These are phyloP conservation scores for Trichoderma breve DNA, from an alignment of 2,329 filamentous ascomycete genomes.

Conservation along the genomic window DNA sequence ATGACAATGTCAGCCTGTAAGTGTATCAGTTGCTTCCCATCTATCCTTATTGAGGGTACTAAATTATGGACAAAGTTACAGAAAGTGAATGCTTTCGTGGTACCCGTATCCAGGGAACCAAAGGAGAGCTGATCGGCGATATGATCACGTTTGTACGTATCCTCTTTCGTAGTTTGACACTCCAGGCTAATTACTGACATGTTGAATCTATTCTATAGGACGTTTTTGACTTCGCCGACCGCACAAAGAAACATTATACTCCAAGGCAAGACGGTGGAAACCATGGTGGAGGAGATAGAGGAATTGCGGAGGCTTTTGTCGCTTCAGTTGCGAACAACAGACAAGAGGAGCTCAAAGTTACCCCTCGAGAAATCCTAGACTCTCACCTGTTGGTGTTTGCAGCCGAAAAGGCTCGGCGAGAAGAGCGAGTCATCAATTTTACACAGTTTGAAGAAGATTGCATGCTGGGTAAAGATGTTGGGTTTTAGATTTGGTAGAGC, in stretches of 20 bases:
- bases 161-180: neutral
- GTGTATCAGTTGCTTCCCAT: neutral
- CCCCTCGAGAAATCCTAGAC: neutral
- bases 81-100: neutral
- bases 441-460: neutral
- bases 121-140: neutral
- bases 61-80: neutral
- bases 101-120: neutral
- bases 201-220: neutral
- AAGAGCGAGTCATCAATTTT: neutral
- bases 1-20: neutral
- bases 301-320: neutral
- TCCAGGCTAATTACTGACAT: neutral
- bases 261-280: neutral
- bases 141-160: neutral
- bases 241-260: neutral
- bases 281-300: neutral
- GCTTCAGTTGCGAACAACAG: neutral
- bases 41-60: neutral
- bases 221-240: neutral
- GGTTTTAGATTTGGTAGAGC: neutral
- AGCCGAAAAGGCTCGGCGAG: neutral
- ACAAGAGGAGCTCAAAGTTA: neutral
- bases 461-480: neutral
- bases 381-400: neutral